Evolutionary conservation across 495 filamentous ascomycete species (phyloP).

Genomic region (Chlorociboria aeruginascens): DNA sequence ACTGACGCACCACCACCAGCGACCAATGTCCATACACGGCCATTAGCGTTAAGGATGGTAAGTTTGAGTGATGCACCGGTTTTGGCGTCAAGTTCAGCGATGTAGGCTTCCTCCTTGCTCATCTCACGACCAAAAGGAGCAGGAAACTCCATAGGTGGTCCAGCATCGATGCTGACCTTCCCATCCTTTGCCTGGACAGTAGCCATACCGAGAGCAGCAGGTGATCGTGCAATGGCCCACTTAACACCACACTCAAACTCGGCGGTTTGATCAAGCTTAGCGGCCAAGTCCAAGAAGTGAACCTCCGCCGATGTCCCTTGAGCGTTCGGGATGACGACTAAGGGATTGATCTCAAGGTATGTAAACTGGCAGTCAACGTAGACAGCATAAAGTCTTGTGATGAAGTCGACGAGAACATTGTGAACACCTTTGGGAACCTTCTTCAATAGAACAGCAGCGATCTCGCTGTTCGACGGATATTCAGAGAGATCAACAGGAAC

Average conservation of each 20-base stretch:
- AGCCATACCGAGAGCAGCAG: slow-evolving; percentile 71
- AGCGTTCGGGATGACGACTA: slow-evolving; percentile 94
- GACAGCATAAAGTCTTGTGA: slow-evolving; percentile 77
- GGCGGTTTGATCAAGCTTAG: slow-evolving; percentile 97
- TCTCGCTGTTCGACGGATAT: slow-evolving; percentile 92
- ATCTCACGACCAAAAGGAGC: slow-evolving; percentile 97
- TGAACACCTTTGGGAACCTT: slow-evolving; percentile 94
- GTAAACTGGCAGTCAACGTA: slow-evolving; percentile 99
- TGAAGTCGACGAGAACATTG: slow-evolving; percentile 98
- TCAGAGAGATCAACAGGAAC: slow-evolving; percentile 90
- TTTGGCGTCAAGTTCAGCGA: slow-evolving; percentile 96
- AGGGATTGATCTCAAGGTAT: slow-evolving; percentile 98
- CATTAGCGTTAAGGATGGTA: slow-evolving; percentile 82
- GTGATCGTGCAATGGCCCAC: slow-evolving; percentile 90
- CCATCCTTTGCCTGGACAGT: slow-evolving; percentile 42
- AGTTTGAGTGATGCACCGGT: slow-evolving; percentile 98
- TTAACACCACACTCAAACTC: slow-evolving; percentile 99
- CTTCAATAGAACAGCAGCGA: slow-evolving; percentile 70
- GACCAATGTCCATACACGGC: slow-evolving; percentile 95
- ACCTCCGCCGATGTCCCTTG: slow-evolving; percentile 86
- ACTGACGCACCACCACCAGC: slow-evolving; percentile 99
- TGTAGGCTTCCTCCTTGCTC: slow-evolving; percentile 96
- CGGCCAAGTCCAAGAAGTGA: slow-evolving; percentile 95
- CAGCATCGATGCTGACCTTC: slow-evolving; percentile 90
- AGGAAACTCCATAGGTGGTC: slow-evolving; percentile 96